A percentile compares a stretch with the other conserved stretches of the same genome.
phyloP scores from a whole-genome alignment of 805 yeast genomes.

The Saccharomyces paradoxus region DNA sequence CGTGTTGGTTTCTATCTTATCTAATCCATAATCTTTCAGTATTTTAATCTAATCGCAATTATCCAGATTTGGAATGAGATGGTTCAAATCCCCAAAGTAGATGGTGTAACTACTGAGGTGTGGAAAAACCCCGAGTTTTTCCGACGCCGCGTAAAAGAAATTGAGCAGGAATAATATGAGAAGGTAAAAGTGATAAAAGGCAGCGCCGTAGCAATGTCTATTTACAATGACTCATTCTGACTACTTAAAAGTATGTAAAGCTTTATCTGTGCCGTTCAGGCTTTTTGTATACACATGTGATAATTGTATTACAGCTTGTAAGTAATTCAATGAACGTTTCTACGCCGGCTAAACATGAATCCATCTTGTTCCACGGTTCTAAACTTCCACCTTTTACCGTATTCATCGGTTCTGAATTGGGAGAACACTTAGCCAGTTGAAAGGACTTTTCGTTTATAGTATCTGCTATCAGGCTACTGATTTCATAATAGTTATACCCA shows the following conservation, averaged over 20 bases:
- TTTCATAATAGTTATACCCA: conserved; percentile 10
- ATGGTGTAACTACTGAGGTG: neutral
- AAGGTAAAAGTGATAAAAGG: neutral
- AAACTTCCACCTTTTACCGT: conserved; percentile 13
- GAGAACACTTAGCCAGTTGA: neutral
- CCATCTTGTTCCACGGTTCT: conserved; percentile 24
- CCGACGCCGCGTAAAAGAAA: neutral
- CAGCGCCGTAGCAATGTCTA: neutral
- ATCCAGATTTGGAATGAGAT: neutral
- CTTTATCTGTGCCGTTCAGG: conserved; percentile 8
- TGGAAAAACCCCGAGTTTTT: neutral
- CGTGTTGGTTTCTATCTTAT: neutral
- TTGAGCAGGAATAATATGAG: neutral
- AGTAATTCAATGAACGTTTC: conserved; percentile 12
- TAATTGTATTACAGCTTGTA: conserved; percentile 15
- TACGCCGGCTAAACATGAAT: conserved; percentile 12
- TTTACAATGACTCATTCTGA: neutral
- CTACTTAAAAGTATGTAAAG: neutral
- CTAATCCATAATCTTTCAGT: neutral
- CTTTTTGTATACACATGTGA: conserved; percentile 19
- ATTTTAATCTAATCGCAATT: neutral
- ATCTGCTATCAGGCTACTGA: conserved; percentile 9
- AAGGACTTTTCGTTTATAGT: conserved; percentile 6
- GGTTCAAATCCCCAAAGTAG: neutral
- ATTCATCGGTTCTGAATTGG: neutral